Base-by-base conservation (phyloP, 306 rosid species). In the Casuarina glauca region DNA sequence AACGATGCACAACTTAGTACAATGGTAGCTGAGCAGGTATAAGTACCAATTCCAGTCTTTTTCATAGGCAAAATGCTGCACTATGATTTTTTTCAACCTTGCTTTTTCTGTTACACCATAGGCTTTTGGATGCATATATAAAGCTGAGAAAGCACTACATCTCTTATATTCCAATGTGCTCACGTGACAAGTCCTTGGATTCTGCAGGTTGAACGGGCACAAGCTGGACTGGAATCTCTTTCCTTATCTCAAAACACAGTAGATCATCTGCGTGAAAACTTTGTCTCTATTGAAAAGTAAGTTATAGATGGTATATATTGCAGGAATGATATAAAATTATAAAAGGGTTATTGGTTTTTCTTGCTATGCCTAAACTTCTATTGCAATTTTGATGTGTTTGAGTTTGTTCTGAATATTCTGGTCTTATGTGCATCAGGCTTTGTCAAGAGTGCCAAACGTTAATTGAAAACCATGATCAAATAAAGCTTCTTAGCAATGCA, bases 1-100 rank as follows among this genome's bases (percentile, higher is more conserved):
- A 95, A 95, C 87, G 99, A 95, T 79, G 97, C 99, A 35, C 99
- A 95, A 52, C 97, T 95, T 46, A 95, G 99, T 87, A 93, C 97
- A 72, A 95, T 93, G 97, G 99, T 95, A 36, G 97, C 88, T 3
- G 97, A 93, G 83, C 97, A 94, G 98, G 98, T 92, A 85, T 43
- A 5, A 62, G 60, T 43, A 57, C 57, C 55, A 70, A 41, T 54
- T 73, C 44, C 12, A 20, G 16, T 39, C 64, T n/a, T 42, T 66
- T 67, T 46, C 42, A 44, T 66, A 76, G 54, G 26, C 67, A 68
- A 72, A 78, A 60, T 42, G 42, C 55, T 66, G 42, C 76, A 35
- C 64, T 6, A 11, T 32, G 49, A 20, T 75, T 73, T 19, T 57
- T 48, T 73, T 39, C 80, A 57, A 68, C 67, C 19, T 44, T 70